Evolutionary conservation across 1,284 basidiomycete species (phyloP).

Genomic region (Vanrija sp.): DNA sequence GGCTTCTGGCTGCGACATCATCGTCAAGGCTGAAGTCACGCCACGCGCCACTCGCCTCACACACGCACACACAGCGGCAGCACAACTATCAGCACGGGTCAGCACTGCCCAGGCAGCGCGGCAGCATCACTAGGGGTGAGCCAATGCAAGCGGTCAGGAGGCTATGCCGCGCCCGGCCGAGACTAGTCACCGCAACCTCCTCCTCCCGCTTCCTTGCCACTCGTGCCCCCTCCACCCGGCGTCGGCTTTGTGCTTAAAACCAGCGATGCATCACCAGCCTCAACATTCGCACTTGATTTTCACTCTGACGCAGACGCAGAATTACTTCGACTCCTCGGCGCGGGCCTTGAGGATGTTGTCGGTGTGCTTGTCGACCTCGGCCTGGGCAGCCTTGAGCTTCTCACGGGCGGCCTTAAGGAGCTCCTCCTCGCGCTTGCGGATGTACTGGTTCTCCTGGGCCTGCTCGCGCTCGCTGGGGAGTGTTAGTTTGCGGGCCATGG

Average conservation of each 20-base stretch:
- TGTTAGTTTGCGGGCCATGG: not conserved
- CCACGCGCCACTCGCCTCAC: no score
- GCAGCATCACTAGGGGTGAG: no score
- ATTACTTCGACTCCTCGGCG: not conserved
- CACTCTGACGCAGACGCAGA: not conserved
- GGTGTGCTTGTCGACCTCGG: constrained; percentile 22
- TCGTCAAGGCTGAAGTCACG: no score
- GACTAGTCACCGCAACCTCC: not conserved
- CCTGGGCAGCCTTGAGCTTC: constrained; percentile 34
- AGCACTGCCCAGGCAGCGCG: no score
- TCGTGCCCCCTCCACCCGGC: not conserved
- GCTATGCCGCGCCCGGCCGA: no score
- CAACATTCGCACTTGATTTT: not conserved
- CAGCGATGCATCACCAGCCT: no score
- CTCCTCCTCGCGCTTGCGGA: constrained; percentile 35
- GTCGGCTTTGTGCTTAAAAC: not conserved
- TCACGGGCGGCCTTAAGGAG: constrained; percentile 28
- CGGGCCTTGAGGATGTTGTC: constrained; percentile 1
- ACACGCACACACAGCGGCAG: no score
- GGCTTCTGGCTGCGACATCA: no score
- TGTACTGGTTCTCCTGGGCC: constrained; percentile 46
- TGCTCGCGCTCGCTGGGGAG: constrained; percentile 38
- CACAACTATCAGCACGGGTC: no score
- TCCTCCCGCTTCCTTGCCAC: not conserved
- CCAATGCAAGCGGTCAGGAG: no score